Conservation (phyloP, 2,329 filamentous ascomycete genomes). For the Colletotrichum tropicale region DNA sequence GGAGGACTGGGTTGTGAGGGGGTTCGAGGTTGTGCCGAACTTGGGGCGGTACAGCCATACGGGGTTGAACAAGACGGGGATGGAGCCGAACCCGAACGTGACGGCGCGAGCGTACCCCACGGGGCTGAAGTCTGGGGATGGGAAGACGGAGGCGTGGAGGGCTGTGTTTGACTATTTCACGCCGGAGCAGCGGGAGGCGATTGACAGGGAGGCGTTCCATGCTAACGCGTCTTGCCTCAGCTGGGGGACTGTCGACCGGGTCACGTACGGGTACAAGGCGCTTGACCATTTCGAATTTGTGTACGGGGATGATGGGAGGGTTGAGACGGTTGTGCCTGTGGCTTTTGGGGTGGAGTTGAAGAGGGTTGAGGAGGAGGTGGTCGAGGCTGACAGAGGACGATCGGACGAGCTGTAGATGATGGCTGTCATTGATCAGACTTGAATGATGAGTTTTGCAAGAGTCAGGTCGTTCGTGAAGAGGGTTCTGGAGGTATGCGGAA, state of each 20-base stretch:
- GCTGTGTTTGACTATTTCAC: conserved; percentile 30
- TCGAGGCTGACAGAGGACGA: neutral
- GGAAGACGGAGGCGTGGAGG: conserved; percentile 32
- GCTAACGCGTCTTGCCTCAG: conserved; percentile 32
- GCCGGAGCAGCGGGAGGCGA: conserved; percentile 12
- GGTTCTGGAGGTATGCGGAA: no score
- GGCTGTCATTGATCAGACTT: neutral
- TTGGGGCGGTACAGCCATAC: conserved; percentile 29
- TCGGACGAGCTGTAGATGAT: neutral
- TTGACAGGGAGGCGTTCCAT: conserved; percentile 30
- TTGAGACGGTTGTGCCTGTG: conserved; percentile 4
- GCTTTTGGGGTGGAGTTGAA: neutral
- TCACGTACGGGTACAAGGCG: conserved; percentile 31
- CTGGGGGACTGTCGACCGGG: conserved; percentile 35
- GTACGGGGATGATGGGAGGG: neutral
- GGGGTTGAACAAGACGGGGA: neutral
- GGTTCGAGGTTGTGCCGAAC: conserved; percentile 42
- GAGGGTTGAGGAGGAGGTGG: neutral
- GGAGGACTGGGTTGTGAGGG: conserved; percentile 41
- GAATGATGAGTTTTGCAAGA: no score
- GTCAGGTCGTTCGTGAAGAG: no score
- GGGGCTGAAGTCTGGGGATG: neutral
- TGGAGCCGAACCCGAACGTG: neutral
- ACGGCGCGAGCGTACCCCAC: conserved; percentile 24
- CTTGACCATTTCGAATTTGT: conserved; percentile 33